Base-by-base conservation (phyloP, 2,329 filamentous ascomycete genomes). In the Colletotrichum sp. region DNA sequence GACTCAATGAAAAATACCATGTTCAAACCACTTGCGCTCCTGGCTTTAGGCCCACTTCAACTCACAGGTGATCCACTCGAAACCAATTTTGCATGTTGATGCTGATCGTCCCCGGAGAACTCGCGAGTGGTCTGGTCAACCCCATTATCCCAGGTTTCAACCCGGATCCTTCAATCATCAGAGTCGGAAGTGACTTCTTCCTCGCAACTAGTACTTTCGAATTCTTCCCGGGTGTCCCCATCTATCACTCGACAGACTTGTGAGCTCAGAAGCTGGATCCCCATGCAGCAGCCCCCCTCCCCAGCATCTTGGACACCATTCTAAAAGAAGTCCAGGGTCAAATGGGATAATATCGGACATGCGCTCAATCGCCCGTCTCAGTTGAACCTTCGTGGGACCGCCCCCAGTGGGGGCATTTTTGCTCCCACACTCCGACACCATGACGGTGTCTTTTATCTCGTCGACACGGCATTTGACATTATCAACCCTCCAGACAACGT, bases 121-220 rank as follows among this genome's bases (percentile, higher is more conserved):
- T 67, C 8, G 69, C 28, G 12, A 55, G 12, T 26, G 64, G 64
- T 15, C 58, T 77, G 12, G 30, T 75, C 13, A 77, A 77, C 16
- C 76, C 76, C 6, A 77, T 77, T 18, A 75, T 77, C 13, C 76
- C 76, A 2, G 76, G 76, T 3, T 77, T 77, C 65, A 77, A 77
- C 36, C 76, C 76, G 6, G 76, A 77, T 36, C 76, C 76, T 7
- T 69, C 62, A 2, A 76, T 77, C 34, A 71, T 76, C 26, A 70
- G 76, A 32, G 74, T 77, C 5, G 74, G 38, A 3, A 60, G 52
- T 16, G 76, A 77, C 38, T 77, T 74, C 38, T 77, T 77, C 18
- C 21, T 77, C 15, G 74, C 71, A 16, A 77, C 76, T 2, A 76
- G 73, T 24, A 77, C 74, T 2, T 77, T 77, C 6, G 76, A 77